Evolutionary conservation across 768 basidiomycete species (phyloP), one percentile per base, ranked within the genome.

Genomic region (Mycena latifolia): DNA sequence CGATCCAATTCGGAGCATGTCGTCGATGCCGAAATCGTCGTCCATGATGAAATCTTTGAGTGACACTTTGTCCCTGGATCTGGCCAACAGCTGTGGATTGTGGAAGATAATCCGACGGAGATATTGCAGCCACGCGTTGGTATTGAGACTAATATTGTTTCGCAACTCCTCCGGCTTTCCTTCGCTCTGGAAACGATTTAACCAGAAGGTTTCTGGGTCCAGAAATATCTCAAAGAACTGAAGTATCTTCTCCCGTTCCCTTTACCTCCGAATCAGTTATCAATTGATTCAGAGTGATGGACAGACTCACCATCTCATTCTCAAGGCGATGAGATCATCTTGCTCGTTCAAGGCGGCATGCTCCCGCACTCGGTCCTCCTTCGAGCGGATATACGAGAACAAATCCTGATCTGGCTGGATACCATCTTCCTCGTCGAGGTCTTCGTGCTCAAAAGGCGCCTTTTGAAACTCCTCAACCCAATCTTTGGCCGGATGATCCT

Each of bases 21-120:
- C 76, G 5, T 74, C 75, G 0, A 66, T 31, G 0, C 72, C 65
- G 50, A 79, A 77, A 33, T 78, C 74, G 4, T 79, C 72, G 31
- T 74, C 71, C 39, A 78, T 65, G 24, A 78, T 41, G 27, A 79
- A 55, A 48, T 79, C 77, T 51, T 71, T 71, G 55, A 79, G 71
- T n/a, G 77, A 79, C 2, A 76, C 79, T 43, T 70, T 78, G 15
- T 71, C 72, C 35, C 74, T 20, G 6, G 77, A 61, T 45, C 73
- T 76, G 65, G 72, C 61, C 31, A 73, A 76, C 2, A 79, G 69
- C 10, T 35, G 61, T 1, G 73, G 72, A 15, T 79, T 58, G n/a
- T 79, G 67, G 29, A 77, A 76, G 37, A 78, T 70, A 27, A 78
- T 71, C 0, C 78, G 70, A 5, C 77, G 73, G 29, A 63, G 55